Evolutionary conservation across 768 basidiomycete species (phyloP), one percentile per base, ranked within the genome.

Genomic region (Lactarius trivialis): DNA sequence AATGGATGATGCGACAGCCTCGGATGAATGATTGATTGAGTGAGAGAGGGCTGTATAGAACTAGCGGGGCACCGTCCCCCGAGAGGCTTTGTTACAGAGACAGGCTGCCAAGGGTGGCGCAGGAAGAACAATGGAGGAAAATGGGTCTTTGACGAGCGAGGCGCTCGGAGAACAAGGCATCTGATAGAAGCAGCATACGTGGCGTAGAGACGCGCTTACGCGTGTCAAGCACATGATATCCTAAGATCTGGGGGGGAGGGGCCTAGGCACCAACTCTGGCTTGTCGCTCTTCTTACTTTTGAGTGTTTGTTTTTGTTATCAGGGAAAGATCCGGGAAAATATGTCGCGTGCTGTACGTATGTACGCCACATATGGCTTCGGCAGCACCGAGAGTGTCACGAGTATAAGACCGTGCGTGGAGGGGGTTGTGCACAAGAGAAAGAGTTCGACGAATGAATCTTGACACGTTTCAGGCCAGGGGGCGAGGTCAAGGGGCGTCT

Each of bases 161-260:
- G 63, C 63, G 63, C 63, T 36, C 63, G 48, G 54, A 56, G 54
- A 60, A 64, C 48, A 60, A 45, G 53, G 32, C 57, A 60, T 64
- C 58, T 55, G 63, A 64, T 60, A 64, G 63, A 64, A 64, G 63
- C 63, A 34, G 37, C 54, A 43, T 55, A 55, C 63, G 63, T 64
- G 63, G 63, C 58, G 49, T 39, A 41, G 58, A 55, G 62, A 55
- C 62, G 58, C 62, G 45, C 58, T 53, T 59, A 55, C 53, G 48
- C 54, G 54, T 60, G 63, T 55, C 39, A 30, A 55, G 58, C 63
- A 56, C 58, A 60, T 64, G 63, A 64, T 60, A 56, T 41, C 58
- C 48, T 39, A 33, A 64, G 53, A 56, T 55, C 58, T 49, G 32
- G 63, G 33, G 43, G 56, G 52, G 54, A 58, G 43, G 45, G 24